Percentiles rank a stretch among this genome's conserved stretches.
These are phyloP conservation scores for Nothomitra cinnamomea DNA, from an alignment of 2,329 filamentous ascomycete genomes.

Conservation along the genomic window DNA sequence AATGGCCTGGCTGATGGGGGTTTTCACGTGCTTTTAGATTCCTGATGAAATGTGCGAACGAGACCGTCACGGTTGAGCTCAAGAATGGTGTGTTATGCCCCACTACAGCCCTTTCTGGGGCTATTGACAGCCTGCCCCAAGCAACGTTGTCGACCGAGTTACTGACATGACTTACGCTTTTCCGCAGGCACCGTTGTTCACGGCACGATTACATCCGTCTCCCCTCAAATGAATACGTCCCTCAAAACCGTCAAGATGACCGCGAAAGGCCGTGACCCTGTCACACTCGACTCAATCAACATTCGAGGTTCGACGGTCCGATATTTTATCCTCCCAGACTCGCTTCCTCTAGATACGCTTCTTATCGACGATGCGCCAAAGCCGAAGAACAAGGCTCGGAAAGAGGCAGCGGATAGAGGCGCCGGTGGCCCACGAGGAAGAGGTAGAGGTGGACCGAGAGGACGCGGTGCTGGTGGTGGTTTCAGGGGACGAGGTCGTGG, in stretches of 20 bases:
- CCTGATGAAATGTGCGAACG: slow-evolving; percentile 97
- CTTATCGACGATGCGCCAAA: slow-evolving; percentile 94
- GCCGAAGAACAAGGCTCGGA: slow-evolving; percentile 98
- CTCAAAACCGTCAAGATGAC: slow-evolving; percentile 97
- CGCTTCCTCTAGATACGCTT: slow-evolving; percentile 82
- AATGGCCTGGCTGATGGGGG: slow-evolving; percentile 15
- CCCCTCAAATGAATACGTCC: slow-evolving; percentile 96
- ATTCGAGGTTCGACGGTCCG: slow-evolving; percentile 90
- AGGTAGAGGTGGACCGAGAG: slow-evolving; percentile 22
- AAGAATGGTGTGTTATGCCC: slow-evolving; percentile 61
- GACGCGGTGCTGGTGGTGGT: slow-evolving; percentile 25
- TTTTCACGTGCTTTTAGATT: slow-evolving; percentile 43
- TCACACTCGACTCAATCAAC: slow-evolving; percentile 88
- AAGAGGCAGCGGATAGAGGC: slow-evolving; percentile 54
- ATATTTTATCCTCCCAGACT: slow-evolving; percentile 93
- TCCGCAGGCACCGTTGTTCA: slow-evolving; percentile 74
- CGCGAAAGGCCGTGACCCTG: slow-evolving; percentile 66
- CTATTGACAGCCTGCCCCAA: neutral
- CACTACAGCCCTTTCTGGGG: neutral
- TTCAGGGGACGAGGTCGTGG: slow-evolving; percentile 28
- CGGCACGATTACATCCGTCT: slow-evolving; percentile 91
- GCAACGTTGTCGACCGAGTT: too few relatives aligned
- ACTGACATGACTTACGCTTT: slow-evolving; percentile 7
- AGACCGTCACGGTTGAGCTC: slow-evolving; percentile 94
- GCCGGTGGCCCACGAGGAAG: slow-evolving; percentile 29